phyloP scores from a whole-genome alignment of 768 basidiomycete species.

The Lactarius evosmus region DNA sequence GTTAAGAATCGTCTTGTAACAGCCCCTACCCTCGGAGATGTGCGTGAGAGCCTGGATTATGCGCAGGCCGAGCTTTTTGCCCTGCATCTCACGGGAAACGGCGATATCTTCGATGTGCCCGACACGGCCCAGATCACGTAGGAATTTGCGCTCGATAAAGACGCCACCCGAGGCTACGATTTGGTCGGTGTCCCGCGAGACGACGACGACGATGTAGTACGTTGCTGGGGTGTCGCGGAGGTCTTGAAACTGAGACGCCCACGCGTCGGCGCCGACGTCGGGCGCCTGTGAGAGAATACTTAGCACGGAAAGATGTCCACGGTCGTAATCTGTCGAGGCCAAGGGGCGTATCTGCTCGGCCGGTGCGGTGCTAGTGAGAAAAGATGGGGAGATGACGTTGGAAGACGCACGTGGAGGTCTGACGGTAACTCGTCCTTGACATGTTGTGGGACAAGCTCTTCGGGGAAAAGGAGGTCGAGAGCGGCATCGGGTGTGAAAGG shows the following conservation, averaged over 20 bases:
- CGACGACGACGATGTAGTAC: constrained; percentile 84
- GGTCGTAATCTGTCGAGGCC: constrained; percentile 74
- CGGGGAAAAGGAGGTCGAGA: constrained; percentile 77
- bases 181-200: constrained; percentile 66
- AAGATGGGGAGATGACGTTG: not conserved
- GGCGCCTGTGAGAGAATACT: constrained; percentile 66
- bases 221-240: constrained; percentile 53
- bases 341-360: constrained; percentile 78
- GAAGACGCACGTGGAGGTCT: constrained; percentile 59
- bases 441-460: constrained; percentile 63
- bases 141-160: constrained; percentile 93
- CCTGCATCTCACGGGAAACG: constrained; percentile 83
- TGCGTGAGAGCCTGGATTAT: constrained; percentile 83
- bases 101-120: constrained; percentile 99
- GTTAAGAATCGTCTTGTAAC: constrained; percentile 98
- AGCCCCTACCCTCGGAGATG: constrained; percentile 74
- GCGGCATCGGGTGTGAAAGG: constrained; percentile 56
- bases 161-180: constrained; percentile 83
- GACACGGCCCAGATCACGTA: constrained; percentile 77
- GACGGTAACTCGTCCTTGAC: constrained; percentile 57
- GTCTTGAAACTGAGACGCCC: constrained; percentile 64
- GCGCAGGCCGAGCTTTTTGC: constrained; percentile 84
- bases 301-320: constrained; percentile 84
- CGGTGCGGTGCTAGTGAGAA: not conserved
- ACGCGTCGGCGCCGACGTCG: constrained; percentile 63